Conservation (phyloP, 441 rosid species). For the Pelargonium cotyledonis region DNA sequence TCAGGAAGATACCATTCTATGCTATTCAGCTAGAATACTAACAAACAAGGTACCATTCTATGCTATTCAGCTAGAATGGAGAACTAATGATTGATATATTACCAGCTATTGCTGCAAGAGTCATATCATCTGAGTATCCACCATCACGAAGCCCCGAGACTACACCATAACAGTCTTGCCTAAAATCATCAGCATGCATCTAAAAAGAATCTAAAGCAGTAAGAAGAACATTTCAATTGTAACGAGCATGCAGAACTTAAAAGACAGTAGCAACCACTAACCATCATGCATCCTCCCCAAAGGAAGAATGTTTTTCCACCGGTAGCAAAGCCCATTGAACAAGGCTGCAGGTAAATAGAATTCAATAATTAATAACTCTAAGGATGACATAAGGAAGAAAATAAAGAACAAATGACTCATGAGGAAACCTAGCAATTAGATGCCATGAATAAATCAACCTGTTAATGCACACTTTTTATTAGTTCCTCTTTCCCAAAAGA, state of each 20-base stretch:
- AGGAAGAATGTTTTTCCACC: conserved; percentile 95
- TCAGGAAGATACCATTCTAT: too few relatives aligned
- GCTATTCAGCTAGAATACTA: too few relatives aligned
- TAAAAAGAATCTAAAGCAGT: conserved; percentile 34
- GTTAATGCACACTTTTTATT: background rate
- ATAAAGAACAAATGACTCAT: background rate
- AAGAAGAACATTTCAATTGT: conserved; percentile 25
- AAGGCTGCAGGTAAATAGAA: conserved; percentile 58
- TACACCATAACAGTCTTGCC: conserved; percentile 79
- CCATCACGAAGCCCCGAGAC: conserved; percentile 91
- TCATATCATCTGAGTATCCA: conserved; percentile 99
- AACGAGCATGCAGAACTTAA: conserved; percentile 14
- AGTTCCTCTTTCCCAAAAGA: background rate
- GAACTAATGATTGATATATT: conserved; percentile 19
- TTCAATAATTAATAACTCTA: conserved; percentile 10
- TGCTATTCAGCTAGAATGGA: background rate
- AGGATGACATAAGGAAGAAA: conserved; percentile 7
- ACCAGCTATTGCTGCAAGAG: conserved; percentile 96
- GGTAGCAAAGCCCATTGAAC: conserved; percentile 99
- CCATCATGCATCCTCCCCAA: conserved; percentile 99
- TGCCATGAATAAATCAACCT: background rate
- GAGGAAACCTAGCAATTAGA: background rate
- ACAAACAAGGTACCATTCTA: too few relatives aligned
- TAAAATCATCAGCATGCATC: conserved; percentile 99
- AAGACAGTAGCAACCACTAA: conserved; percentile 25